phyloP scores from a whole-genome alignment of 495 filamentous ascomycete species.

The Corynascus novoguineensis region DNA sequence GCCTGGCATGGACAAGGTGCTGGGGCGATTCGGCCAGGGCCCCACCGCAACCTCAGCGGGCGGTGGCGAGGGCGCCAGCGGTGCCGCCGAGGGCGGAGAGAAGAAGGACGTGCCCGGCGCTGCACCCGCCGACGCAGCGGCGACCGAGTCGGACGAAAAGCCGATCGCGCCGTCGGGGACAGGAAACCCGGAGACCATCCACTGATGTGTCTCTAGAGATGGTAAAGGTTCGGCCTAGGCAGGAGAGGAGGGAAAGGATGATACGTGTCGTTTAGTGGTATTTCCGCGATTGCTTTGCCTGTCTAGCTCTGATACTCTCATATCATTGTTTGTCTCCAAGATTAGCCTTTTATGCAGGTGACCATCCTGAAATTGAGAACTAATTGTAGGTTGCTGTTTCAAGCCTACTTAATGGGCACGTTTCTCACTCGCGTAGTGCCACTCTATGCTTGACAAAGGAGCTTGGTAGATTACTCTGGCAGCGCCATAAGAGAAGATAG shows the following conservation, averaged over 20 bases:
- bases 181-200: constrained; percentile 10
- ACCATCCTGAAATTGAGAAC: background rate
- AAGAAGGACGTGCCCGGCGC: constrained; percentile 17
- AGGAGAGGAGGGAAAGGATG: background rate
- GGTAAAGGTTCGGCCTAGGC: background rate
- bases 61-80: background rate
- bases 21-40: background rate
- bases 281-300: background rate
- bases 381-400: too few species aligned
- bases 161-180: constrained; percentile 4
- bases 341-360: background rate
- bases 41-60: too few species aligned
- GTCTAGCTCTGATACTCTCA: background rate
- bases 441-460: too few species aligned
- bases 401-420: too few species aligned
- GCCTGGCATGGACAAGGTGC: constrained; percentile 34
- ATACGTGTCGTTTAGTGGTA: background rate
- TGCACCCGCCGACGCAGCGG: constrained; percentile 8
- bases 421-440: too few species aligned
- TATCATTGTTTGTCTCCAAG: background rate
- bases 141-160: constrained; percentile 9
- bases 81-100: background rate
- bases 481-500: too few species aligned
- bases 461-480: too few species aligned
- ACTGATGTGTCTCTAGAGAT: background rate